Evolutionary conservation across 2,329 filamentous ascomycete genomes (phyloP).

Genomic region (Lachnellula hyalina): DNA sequence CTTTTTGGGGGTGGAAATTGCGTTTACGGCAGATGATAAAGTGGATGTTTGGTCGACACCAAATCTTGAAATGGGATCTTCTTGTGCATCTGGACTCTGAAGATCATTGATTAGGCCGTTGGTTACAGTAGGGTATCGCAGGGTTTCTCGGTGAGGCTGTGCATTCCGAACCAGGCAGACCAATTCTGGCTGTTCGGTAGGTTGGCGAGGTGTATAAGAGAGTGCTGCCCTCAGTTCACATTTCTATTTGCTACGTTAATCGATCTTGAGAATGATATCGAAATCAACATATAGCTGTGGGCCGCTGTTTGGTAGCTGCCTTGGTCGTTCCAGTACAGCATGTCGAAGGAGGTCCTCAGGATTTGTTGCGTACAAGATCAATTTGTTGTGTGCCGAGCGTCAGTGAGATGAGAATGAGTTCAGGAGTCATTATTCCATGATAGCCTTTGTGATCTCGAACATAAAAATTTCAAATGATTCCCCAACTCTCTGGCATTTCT

Average conservation of each 20-base stretch:
- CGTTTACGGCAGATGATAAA: too few relatives aligned
- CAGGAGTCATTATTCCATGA: slow-evolving; percentile 57
- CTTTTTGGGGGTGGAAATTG: background rate
- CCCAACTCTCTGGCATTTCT: slow-evolving; percentile 43
- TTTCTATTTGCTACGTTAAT: background rate
- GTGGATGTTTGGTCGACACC: too few relatives aligned
- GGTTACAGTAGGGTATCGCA: slow-evolving; percentile 14
- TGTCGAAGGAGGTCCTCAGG: slow-evolving; percentile 47
- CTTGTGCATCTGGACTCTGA: background rate
- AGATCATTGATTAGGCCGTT: slow-evolving; percentile 4
- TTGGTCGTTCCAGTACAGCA: slow-evolving; percentile 49
- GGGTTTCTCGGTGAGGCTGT: slow-evolving; percentile 13
- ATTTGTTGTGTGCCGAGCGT: slow-evolving; percentile 47
- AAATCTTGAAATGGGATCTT: too few relatives aligned
- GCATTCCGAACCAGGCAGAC: slow-evolving; percentile 7
- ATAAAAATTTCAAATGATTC: too few relatives aligned
- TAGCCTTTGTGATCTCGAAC: slow-evolving; percentile 56
- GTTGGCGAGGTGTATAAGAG: background rate
- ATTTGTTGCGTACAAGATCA: slow-evolving; percentile 47
- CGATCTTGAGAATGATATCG: background rate
- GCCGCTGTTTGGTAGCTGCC: slow-evolving; percentile 13
- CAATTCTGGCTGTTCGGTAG: slow-evolving; percentile 7
- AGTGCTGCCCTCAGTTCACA: background rate
- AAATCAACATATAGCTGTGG: background rate
- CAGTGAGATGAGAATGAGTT: slow-evolving; percentile 54